Evolutionary conservation across 345 rosid species (phyloP).

Genomic region (Syzygium aromaticum): DNA sequence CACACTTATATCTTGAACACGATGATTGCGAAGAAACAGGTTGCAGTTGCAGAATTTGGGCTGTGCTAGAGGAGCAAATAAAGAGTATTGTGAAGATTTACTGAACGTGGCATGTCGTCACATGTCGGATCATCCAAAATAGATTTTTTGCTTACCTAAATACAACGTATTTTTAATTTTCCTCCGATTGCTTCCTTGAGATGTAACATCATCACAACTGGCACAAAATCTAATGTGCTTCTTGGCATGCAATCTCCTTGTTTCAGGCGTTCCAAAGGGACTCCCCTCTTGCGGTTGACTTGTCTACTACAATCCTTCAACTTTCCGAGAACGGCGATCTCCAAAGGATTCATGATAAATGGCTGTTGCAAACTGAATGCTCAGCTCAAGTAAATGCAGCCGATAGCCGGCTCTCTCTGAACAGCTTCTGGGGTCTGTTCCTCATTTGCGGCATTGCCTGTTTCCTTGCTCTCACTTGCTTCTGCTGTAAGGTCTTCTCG

Average conservation of each 20-base stretch:
- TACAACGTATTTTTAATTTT: background rate
- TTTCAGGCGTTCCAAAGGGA: slow-evolving; percentile 89
- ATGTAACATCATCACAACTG: background rate
- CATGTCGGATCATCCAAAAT: background rate
- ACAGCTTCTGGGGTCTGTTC: slow-evolving; percentile 90
- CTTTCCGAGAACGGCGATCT: slow-evolving; percentile 87
- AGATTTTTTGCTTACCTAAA: background rate
- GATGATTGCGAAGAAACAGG: background rate
- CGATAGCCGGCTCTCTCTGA: slow-evolving; percentile 45
- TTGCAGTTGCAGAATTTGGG: background rate
- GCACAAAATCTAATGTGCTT: background rate
- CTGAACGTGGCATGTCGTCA: background rate
- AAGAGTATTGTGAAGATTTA: background rate
- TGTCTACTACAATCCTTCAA: slow-evolving; percentile 80
- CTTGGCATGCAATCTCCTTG: background rate
- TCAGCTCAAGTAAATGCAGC: slow-evolving; percentile 16
- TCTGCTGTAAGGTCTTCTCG: slow-evolving; percentile 39
- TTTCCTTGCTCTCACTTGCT: slow-evolving; percentile 38
- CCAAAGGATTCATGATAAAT: slow-evolving; percentile 65
- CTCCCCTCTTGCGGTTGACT: slow-evolving; percentile 81
- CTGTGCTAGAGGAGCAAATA: background rate
- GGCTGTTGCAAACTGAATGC: slow-evolving; percentile 50
- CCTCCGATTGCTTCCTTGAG: background rate
- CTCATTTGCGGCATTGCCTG: slow-evolving; percentile 66
- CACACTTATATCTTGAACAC: background rate